Percentiles rank a stretch among this genome's conserved stretches.
phyloP scores from a whole-genome alignment of 768 basidiomycete species.

The Candolleomyces efflorescens region DNA sequence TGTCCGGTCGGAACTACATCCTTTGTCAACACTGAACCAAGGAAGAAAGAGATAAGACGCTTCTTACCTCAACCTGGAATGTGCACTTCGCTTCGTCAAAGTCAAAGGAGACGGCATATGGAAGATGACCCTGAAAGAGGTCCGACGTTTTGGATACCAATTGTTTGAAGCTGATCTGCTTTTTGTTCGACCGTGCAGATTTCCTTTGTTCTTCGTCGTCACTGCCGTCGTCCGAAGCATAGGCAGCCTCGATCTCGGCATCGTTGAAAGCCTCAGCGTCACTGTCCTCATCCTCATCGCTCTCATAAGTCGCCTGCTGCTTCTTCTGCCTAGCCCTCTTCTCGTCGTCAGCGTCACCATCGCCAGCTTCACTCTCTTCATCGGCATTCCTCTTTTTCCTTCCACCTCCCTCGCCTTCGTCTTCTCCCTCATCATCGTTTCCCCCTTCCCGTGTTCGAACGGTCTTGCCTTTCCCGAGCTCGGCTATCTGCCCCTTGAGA shows the following conservation, averaged over 20 bases:
- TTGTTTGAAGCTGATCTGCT: conserved; percentile 6
- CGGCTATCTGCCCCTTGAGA: conserved; percentile 70
- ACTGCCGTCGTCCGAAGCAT: conserved; percentile 46
- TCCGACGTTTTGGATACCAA: conserved; percentile 39
- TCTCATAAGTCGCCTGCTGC: conserved; percentile 74
- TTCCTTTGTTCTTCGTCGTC: conserved; percentile 22
- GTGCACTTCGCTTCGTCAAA: conserved; percentile 66
- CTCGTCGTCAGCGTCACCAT: conserved; percentile 77
- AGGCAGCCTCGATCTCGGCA: conserved; percentile 62
- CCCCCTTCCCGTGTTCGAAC: conserved; percentile 41
- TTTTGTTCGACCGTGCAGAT: conserved; percentile 8
- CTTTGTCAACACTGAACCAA: conserved; percentile 4
- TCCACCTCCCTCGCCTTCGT: conserved; percentile 48
- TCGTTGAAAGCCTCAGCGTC: conserved; percentile 42
- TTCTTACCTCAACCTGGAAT: conserved; percentile 81
- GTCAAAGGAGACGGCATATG: conserved; percentile 66
- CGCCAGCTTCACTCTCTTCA: conserved; percentile 72
- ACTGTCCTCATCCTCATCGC: conserved; percentile 55
- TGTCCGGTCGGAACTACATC: conserved; percentile 73
- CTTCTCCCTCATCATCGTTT: conserved; percentile 58
- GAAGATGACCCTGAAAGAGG: conserved; percentile 53
- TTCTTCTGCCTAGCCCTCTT: conserved; percentile 69
- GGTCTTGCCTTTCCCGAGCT: conserved; percentile 79
- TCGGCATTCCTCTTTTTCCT: conserved; percentile 46
- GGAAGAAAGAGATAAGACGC: conserved; percentile 5